These are phyloP conservation scores for Gossypium aridum DNA, from an alignment of 441 rosid genomes.

Conservation along the genomic window DNA sequence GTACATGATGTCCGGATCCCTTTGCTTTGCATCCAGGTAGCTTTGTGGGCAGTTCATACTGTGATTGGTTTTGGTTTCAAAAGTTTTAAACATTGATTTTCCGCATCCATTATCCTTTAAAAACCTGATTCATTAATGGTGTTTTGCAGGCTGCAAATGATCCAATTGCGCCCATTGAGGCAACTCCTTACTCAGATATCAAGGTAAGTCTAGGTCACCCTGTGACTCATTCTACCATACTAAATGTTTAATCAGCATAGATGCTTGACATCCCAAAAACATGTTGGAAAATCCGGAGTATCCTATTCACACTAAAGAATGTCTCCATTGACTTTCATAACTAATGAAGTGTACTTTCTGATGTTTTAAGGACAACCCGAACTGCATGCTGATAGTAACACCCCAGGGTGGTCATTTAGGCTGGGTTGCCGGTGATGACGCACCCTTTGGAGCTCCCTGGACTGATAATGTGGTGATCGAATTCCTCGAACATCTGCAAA, in stretches of 20 bases:
- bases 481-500: slow-evolving; percentile 63
- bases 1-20: slow-evolving; percentile 53
- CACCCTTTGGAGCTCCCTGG: slow-evolving; percentile 81
- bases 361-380: slow-evolving; percentile 54
- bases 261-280: neutral
- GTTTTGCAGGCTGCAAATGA: slow-evolving; percentile 62
- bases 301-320: too few species aligned
- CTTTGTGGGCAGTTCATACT: neutral
- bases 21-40: slow-evolving; percentile 85
- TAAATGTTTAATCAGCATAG: neutral
- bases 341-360: neutral
- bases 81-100: neutral
- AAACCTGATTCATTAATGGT: neutral
- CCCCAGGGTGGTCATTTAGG: slow-evolving; percentile 88
- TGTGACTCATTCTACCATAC: neutral
- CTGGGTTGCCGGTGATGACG: slow-evolving; percentile 74
- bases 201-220: slow-evolving; percentile 31
- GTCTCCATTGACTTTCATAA: neutral
- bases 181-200: slow-evolving; percentile 66
- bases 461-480: slow-evolving; percentile 68
- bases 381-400: slow-evolving; percentile 74
- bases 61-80: neutral
- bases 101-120: neutral
- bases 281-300: too few species aligned
- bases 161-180: slow-evolving; percentile 76